Percentiles rank a stretch among this genome's conserved stretches.
These are phyloP conservation scores for Vitis hybrid DNA, from an alignment of 177 flowering plant species.

Conservation along the genomic window DNA sequence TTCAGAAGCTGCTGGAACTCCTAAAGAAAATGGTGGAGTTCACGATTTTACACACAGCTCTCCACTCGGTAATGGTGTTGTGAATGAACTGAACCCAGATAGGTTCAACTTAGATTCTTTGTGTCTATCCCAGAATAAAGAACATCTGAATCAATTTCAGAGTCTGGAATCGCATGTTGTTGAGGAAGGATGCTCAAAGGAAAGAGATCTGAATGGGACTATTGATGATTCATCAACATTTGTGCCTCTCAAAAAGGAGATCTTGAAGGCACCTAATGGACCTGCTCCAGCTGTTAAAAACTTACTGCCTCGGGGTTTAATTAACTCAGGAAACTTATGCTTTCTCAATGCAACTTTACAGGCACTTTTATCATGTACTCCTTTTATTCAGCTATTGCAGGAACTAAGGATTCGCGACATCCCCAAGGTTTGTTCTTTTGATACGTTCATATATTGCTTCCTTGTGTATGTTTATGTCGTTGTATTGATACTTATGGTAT, in stretches of 20 bases:
- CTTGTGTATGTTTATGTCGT: background rate
- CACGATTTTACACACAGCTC: conserved; percentile 11
- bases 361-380: conserved; percentile 89
- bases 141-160: conserved; percentile 19
- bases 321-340: conserved; percentile 88
- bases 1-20: conserved; percentile 12
- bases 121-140: conserved; percentile 23
- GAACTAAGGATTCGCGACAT: conserved; percentile 53
- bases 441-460: conserved; percentile 1
- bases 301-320: conserved; percentile 77
- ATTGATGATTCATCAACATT: conserved; percentile 12
- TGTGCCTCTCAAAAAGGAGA: conserved; percentile 22
- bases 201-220: conserved; percentile 17
- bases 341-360: conserved; percentile 95
- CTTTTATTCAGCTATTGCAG: conserved; percentile 77
- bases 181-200: conserved; percentile 25
- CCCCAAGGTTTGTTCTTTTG: conserved; percentile 56
- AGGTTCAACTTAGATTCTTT: conserved; percentile 15
- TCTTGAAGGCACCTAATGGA: conserved; percentile 26
- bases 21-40: conserved; percentile 47
- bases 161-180: conserved; percentile 17
- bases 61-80: conserved; percentile 26
- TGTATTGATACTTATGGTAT: background rate
- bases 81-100: conserved; percentile 20
- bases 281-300: conserved; percentile 14